phyloP scores from a whole-genome alignment of 108 stramenopile genomes.

The Epipyxis sp. region DNA sequence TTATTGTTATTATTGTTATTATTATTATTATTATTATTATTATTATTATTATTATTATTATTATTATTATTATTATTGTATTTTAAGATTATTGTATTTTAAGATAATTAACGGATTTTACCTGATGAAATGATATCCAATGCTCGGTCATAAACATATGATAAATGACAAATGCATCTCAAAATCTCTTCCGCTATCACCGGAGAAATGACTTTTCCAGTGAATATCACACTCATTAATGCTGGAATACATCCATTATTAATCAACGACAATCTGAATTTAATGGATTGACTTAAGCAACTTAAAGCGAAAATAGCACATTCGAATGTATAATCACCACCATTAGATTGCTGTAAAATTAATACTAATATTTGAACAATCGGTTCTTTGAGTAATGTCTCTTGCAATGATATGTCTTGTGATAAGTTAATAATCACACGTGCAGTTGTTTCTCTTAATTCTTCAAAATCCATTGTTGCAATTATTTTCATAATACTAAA shows the following conservation, averaged over 20 bases:
- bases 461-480: constrained; percentile 21
- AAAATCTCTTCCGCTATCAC: not conserved
- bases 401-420: not conserved
- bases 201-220: not conserved
- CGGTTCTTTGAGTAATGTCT: not conserved
- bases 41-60: too few relatives aligned
- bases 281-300: not conserved
- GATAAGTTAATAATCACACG: constrained; percentile 1
- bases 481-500: constrained; percentile 19
- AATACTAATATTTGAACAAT: constrained; percentile 8
- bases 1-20: too few relatives aligned
- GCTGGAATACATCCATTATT: not conserved
- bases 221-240: not conserved
- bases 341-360: not conserved
- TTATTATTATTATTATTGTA: too few relatives aligned
- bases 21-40: too few relatives aligned
- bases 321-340: too few relatives aligned
- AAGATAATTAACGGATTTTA: too few relatives aligned
- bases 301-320: not conserved
- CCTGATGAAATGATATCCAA: too few relatives aligned
- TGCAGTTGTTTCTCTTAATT: not conserved
- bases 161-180: not conserved
- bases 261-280: not conserved
- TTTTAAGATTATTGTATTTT: too few relatives aligned
- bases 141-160: not conserved